A percentile compares a stretch with the other conserved stretches of the same genome.
Evolutionary conservation across 2,329 filamentous ascomycete species (phyloP).

Genomic region (Pseudogymnoascus sp.): DNA sequence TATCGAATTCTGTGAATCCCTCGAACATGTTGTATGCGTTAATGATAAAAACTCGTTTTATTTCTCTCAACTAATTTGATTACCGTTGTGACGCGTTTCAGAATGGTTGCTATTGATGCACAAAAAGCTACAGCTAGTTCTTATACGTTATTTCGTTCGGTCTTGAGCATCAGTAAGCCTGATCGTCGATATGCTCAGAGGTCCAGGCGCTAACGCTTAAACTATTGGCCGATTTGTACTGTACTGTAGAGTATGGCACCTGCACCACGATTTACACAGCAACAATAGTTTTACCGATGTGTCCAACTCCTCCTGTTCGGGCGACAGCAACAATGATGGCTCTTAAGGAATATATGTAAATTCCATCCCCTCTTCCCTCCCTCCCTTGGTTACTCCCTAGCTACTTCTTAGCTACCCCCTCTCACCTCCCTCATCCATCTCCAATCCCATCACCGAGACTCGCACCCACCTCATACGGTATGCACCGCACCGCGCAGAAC

Average conservation of each 20-base stretch:
- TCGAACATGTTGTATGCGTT: constrained; percentile 33
- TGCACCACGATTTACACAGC: neutral
- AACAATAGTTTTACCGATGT: neutral
- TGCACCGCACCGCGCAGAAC: neutral
- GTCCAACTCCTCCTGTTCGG: no score
- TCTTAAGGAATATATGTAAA: no score
- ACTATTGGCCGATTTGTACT: neutral
- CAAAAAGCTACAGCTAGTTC: neutral
- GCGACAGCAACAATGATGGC: no score
- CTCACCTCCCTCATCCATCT: no score
- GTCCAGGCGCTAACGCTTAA: neutral
- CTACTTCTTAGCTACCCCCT: no score
- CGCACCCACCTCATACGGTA: neutral
- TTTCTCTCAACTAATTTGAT: neutral
- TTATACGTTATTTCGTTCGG: neutral
- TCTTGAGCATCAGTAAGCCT: neutral
- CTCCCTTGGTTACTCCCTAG: no score
- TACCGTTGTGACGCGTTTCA: no score
- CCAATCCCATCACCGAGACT: neutral
- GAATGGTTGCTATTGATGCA: neutral
- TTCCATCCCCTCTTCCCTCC: no score
- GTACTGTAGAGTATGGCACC: no score
- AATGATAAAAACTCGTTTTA: neutral
- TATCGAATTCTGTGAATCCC: constrained; percentile 33
- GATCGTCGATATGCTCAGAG: neutral